These are phyloP conservation scores for Leccinum truebloodii DNA, from an alignment of 768 basidiomycete genomes.

Conservation along the genomic window DNA sequence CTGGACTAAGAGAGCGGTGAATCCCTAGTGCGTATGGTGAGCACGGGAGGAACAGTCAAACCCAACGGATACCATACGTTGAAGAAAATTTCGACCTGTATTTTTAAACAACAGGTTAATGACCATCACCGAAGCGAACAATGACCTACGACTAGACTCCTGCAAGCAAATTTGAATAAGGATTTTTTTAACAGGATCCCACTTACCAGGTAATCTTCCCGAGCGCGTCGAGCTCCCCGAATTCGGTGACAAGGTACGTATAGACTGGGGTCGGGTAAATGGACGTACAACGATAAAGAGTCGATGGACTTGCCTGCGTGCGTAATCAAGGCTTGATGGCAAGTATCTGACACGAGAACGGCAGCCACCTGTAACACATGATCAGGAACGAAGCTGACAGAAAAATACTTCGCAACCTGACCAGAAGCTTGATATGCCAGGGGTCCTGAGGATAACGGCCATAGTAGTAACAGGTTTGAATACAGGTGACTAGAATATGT, in stretches of 20 bases:
- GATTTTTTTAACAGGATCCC: not conserved
- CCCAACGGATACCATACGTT: constrained; percentile 35
- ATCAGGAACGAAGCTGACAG: not conserved
- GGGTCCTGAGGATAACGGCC: constrained; percentile 48
- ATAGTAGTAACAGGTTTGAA: constrained; percentile 61
- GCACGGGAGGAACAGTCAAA: not conserved
- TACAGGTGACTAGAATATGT: constrained; percentile 46
- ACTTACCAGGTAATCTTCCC: constrained; percentile 45
- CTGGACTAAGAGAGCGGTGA: constrained; percentile 56
- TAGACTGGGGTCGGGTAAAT: constrained; percentile 41
- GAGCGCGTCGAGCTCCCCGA: constrained; percentile 32
- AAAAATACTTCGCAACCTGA: constrained; percentile 26
- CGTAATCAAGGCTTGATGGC: constrained; percentile 58
- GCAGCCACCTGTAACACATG: constrained; percentile 44
- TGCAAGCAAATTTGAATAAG: constrained; percentile 7
- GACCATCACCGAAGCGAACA: no score
- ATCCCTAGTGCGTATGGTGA: constrained; percentile 26
- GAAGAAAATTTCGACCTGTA: constrained; percentile 53
- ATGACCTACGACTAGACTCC: constrained; percentile 30
- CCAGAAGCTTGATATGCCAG: constrained; percentile 52
- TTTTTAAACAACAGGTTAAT: not conserved
- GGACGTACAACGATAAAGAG: no score
- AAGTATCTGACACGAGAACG: constrained; percentile 53
- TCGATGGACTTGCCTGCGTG: constrained; percentile 44
- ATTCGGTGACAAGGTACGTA: constrained; percentile 48